Evolutionary conservation across 768 basidiomycete species (phyloP), one percentile per base, ranked within the genome.

Genomic region (Cantharellus cinnabarinus): DNA sequence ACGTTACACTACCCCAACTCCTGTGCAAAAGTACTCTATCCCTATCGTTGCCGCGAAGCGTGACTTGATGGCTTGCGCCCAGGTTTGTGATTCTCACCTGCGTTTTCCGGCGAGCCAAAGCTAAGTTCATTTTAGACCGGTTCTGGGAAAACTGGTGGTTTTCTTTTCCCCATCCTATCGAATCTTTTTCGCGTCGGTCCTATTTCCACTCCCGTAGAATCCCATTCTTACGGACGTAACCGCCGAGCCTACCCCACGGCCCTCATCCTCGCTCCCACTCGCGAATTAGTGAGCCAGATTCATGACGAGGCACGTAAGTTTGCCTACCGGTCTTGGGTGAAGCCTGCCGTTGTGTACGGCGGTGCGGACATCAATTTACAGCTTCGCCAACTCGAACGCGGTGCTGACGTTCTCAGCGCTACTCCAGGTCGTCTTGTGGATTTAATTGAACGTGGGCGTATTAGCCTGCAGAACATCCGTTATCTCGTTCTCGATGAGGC

Each of bases 291-390:
- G 62, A 93, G 89, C 63, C 95, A 99, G 74, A 99, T 99, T 68
- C 94, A 99, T 70, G 95, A 98, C 2, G 95, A 99, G 71, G 94
- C 95, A 37, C 83, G 93, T 69, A 98, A 98, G 74, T 99, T 99
- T 67, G 85, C 94, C 34, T 99, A 99, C 73, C 87, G 95, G 61
- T 97, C 95, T 42, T 98, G 95, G 95, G 93, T 98, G 62, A 85
- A 89, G 66, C 93, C 95, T 41, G 95, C 95, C 63, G 95, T 98
- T 51, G 95, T 97, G 34, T 99, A 99, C 71, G 95, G 95, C 65
- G 95, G 95, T 68, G 95, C 95, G 59, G 95, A 98, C 71, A 98
- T 99, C 72, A 89, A 85, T 66, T 81, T 82, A 67, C 95, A 99
- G 71, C 80, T 98, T 59, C 87, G 95, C 64, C 77, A 74, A 64